Evolutionary conservation across 2,329 filamentous ascomycete species (phyloP), one percentile per base, ranked within the genome.

Genomic region (Colletotrichum gigasporum): DNA sequence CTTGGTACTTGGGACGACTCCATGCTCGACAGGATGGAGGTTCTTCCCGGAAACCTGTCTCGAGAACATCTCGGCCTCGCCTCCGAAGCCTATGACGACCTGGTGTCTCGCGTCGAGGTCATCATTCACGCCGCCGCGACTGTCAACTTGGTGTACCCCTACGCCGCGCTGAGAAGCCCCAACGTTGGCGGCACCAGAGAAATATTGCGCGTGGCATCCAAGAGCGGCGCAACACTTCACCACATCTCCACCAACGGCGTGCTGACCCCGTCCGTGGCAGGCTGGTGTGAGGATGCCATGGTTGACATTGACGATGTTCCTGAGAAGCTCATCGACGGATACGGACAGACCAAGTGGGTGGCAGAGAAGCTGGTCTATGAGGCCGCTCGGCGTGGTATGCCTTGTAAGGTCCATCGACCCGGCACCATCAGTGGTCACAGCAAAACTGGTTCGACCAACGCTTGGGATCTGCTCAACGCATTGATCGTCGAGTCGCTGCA

Each of bases 161-260:
- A 94, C 69, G 92, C 91, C 41, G 90, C 91, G 0, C 80, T 95
- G 68, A 85, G 91, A 55, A 87, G 85, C 52, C 87, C 91, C 61
- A 95, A 95, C 69, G 90, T 95, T 2, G 87, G 87, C n/a, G 92
- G 92, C n/a, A 94, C 91, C 1, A 82, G 86, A 41, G 91, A 94
- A 73, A 86, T 94, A 37, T 76, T 95, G 53, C 89, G 91, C 42
- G 80, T 95, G 24, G 91, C 91, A 0, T 84, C 86, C 61, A 83
- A 85, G 35, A 85, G 83, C 22, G 89, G 89, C 11, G 90, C 91
- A 1, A 93, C 91, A 0, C 83, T 94, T 1, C 91, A 94, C 70
- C 91, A 94, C 66, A 82, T 94, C 1, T 94, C 91, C 0, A 94
- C 91, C 1, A 94, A 94, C 68, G 92, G 92, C 52, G 91, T 95